Base-by-base conservation (phyloP, 2,329 filamentous ascomycete species). In the Aspergillus caelatus region DNA sequence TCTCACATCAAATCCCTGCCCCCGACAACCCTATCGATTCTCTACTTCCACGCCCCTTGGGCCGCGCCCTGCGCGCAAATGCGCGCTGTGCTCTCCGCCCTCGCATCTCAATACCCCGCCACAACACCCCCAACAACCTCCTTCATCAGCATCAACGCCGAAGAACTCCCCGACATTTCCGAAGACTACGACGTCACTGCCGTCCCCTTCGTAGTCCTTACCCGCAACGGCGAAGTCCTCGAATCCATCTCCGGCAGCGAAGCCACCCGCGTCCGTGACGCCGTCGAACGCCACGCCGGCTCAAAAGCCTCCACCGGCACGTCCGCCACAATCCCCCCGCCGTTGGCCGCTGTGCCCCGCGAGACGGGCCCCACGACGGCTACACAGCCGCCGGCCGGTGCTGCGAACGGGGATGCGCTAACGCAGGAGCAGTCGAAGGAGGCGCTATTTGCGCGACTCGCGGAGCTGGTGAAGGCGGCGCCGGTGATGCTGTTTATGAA, bases 401-500 rank as follows among this genome's bases (percentile, higher is more conserved):
- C 68, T 2, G 67, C 68, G n/a, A 67, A 72, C 28, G 65, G 72
- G 5, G 67, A 62, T 4, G 66, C 68, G 14, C 57, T 74, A 61
- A 72, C 75, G 2, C 68, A 77, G n/a, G 84, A 81, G 61, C 85
- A 88, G 78, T 85, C 86, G 57, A 94, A 94, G 81, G 92, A 97
- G 77, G 93, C 96, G 68, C 82, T 99, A 60, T 89, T 93, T 78
- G 89, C 91, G 77, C 86, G 94, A 36, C 83, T 99, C 43, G 86
- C 81, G 23, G 91, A 96, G 70, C 85, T 99, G 41, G 94, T 98
- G 69, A 96, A 94, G 82, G 95, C 95, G 6, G 94, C 95, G 36
- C 93, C 94, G 0, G 94, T 99, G 36, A 99, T 99, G 95, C 84
- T 99, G 32, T 99, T 99, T 80, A 97, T 97, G 93, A 97, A 97